phyloP scores from a whole-genome alignment of 139 green algal genomes.

The Marvania coccoides region DNA sequence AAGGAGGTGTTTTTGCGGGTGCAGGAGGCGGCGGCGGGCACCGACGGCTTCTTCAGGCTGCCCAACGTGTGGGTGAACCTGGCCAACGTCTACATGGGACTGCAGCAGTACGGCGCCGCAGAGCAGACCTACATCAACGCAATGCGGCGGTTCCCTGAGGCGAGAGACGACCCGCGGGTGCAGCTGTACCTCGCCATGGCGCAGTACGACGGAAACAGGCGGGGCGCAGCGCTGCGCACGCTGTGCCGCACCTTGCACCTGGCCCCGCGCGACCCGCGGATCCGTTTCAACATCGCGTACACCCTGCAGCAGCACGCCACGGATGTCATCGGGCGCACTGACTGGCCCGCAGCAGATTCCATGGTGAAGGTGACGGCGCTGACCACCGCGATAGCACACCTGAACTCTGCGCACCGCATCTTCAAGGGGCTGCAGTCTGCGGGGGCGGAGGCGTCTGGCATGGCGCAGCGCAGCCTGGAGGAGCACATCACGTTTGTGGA shows the following conservation, averaged over 20 bases:
- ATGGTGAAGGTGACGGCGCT: slow-evolving; percentile 21
- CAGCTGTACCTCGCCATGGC: slow-evolving; percentile 44
- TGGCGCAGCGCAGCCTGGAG: slow-evolving; percentile 44
- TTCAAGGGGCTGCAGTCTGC: slow-evolving; percentile 16
- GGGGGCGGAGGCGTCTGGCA: slow-evolving; percentile 14
- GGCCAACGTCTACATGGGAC: slow-evolving; percentile 61
- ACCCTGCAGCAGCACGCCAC: slow-evolving; percentile 60
- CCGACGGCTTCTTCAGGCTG: slow-evolving; percentile 45
- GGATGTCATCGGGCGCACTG: neutral
- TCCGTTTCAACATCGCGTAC: slow-evolving; percentile 74
- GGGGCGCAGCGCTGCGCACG: slow-evolving; percentile 44
- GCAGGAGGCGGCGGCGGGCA: slow-evolving; percentile 52
- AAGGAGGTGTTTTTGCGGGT: slow-evolving; percentile 64
- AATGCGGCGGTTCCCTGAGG: slow-evolving; percentile 45
- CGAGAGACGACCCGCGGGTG: slow-evolving; percentile 24
- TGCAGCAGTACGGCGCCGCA: slow-evolving; percentile 42
- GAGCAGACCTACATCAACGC: slow-evolving; percentile 59
- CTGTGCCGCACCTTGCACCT: slow-evolving; percentile 71
- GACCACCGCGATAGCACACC: slow-evolving; percentile 23
- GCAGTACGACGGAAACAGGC: slow-evolving; percentile 65
- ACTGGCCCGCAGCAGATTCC: neutral
- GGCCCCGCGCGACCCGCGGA: slow-evolving; percentile 51
- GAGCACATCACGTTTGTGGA: slow-evolving; percentile 56
- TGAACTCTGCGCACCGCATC: slow-evolving; percentile 30
- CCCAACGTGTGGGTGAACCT: slow-evolving; percentile 61